Conservation (phyloP, 1,284 basidiomycete species). For the Pseudozyma tsukubaensis region DNA sequence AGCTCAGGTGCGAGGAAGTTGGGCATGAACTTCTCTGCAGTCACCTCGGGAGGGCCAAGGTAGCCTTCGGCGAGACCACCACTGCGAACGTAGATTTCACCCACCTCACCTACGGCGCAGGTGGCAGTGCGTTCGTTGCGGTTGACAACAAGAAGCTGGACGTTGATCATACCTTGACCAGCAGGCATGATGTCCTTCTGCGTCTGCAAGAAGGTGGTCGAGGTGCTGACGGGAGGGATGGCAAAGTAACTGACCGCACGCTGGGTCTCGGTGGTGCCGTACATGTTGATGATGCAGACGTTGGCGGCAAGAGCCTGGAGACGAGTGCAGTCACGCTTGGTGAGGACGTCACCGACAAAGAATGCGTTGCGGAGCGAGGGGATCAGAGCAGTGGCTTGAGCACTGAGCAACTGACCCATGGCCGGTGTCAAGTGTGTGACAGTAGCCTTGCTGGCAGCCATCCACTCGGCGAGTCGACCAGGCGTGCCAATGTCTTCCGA, state of each 20-base stretch:
- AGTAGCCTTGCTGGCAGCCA: conserved; percentile 82
- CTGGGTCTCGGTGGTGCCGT: conserved; percentile 99
- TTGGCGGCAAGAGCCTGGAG: conserved; percentile 93
- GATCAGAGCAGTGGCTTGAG: conserved; percentile 90
- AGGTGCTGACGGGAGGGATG: conserved; percentile 85
- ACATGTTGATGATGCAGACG: conserved; percentile 95
- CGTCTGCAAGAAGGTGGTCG: conserved; percentile 88
- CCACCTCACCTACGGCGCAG: conserved; percentile 95
- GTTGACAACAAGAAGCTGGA: conserved; percentile 97
- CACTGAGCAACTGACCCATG: conserved; percentile 98
- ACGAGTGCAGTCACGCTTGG: conserved; percentile 96
- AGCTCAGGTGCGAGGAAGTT: conserved; percentile 66
- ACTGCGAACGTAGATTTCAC: conserved; percentile 97
- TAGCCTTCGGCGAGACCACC: conserved; percentile 97
- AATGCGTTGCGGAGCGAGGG: conserved; percentile 90
- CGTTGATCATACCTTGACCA: conserved; percentile 96
- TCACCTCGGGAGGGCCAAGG: conserved; percentile 81
- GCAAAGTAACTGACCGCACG: conserved; percentile 97
- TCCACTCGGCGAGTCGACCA: conserved; percentile 97
- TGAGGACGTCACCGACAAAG: conserved; percentile 99
- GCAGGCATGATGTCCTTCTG: conserved; percentile 99
- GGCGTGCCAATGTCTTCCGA: conserved; percentile 97
- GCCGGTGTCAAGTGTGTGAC: conserved; percentile 93
- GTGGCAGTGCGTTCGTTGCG: conserved; percentile 86
- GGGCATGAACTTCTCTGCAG: conserved; percentile 74